A percentile compares a stretch with the other conserved stretches of the same genome.
Evolutionary conservation across 2,329 filamentous ascomycete species (phyloP).

Genomic region (Alternaria sp.): DNA sequence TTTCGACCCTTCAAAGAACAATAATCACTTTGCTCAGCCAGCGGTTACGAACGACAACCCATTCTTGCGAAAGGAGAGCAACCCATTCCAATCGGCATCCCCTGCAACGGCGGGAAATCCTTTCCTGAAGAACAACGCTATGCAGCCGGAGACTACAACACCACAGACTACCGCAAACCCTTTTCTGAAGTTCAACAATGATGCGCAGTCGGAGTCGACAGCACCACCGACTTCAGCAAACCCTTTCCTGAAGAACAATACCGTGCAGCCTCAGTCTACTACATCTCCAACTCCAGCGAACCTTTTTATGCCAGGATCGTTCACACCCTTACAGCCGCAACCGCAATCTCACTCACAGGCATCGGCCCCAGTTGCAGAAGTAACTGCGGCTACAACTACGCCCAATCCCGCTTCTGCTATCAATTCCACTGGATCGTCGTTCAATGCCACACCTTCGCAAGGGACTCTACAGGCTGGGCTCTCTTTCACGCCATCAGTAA

Average conservation of each 20-base stretch:
- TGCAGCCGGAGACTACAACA: background rate
- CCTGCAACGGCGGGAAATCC: slow-evolving; percentile 12
- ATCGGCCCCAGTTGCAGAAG: background rate
- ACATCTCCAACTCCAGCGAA: slow-evolving; percentile 9
- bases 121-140: slow-evolving; percentile 16
- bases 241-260: slow-evolving; percentile 11
- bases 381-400: slow-evolving; percentile 11
- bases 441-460: slow-evolving; percentile 5
- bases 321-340: background rate
- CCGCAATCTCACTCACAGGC: slow-evolving; percentile 3
- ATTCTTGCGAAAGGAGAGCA: slow-evolving; percentile 15
- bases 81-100: slow-evolving; percentile 1
- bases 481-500: slow-evolving; percentile 28
- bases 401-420: slow-evolving; percentile 17
- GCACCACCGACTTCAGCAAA: slow-evolving; percentile 4
- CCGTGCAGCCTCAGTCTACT: background rate
- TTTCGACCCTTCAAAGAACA: slow-evolving; percentile 41
- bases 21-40: slow-evolving; percentile 38
- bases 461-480: slow-evolving; percentile 13
- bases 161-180: slow-evolving; percentile 17
- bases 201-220: background rate
- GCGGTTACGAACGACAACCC: slow-evolving; percentile 20
- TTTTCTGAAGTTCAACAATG: slow-evolving; percentile 15
- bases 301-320: slow-evolving; percentile 10
- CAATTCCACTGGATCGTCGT: slow-evolving; percentile 9